Evolutionary conservation across 1,139 yeast species (phyloP), one percentile per base, ranked within the genome.

Genomic region (Casaregolazyma suthepensis): DNA sequence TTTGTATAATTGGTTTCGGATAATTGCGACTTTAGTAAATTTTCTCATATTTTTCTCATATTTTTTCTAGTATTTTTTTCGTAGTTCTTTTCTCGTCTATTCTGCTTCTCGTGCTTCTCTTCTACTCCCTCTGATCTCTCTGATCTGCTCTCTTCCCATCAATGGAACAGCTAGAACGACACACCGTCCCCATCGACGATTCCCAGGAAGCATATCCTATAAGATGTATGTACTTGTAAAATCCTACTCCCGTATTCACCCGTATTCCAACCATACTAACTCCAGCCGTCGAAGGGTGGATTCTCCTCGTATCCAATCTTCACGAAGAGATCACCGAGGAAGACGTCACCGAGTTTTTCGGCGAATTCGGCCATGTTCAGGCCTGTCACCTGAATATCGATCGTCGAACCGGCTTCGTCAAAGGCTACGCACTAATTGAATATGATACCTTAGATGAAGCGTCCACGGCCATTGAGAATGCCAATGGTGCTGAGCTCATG

Each of bases 251-350:
- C 19, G 6, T 22, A 12, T n/a, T n/a, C n/a, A n/a, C n/a, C n/a
- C n/a, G n/a, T n/a, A n/a, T n/a, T n/a, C n/a, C n/a, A n/a, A n/a
- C n/a, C n/a, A 23, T 44, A 20, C 31, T 20, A 10, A 10, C 20
- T 13, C 17, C 48, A 58, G 61, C 65, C 18, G 57, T 75, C 1
- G 79, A 75, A 59, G 80, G 79, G 20, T 76, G 75, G 70, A 70
- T 75, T 7, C 47, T 76, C 1, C 62, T 75, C 7, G 75, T 68
- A 6, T 64, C 72, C 0, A 74, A 74, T 46, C 55, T 76, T 15
- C 78, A 76, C 54, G 77, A 75, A 44, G 80, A 76, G 58, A 73
- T 75, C 3, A 62, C 74, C 9, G 80, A 76, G 53, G 80, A 76
- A 51, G 77, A 75, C 46, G 59, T 76, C 5, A 59, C 60, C 7